These are phyloP conservation scores for Choricystis sp. DNA, from an alignment of 139 green algal species.

Conservation along the genomic window DNA sequence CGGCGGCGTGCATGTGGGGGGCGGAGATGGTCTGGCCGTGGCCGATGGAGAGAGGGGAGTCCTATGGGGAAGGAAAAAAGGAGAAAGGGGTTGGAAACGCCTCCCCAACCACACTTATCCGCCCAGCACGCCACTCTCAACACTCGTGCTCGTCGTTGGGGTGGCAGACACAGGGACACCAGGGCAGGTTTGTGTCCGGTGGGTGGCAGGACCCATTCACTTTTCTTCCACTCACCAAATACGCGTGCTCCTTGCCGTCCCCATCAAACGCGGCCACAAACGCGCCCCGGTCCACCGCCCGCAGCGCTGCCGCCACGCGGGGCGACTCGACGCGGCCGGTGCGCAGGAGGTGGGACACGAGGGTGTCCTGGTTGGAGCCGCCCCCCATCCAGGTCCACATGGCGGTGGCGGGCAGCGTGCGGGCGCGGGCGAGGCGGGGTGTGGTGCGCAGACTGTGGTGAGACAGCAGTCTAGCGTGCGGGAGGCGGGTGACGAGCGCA, in stretches of 20 bases:
- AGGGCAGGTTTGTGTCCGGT: no score
- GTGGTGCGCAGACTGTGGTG: no score
- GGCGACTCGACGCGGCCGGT: background rate
- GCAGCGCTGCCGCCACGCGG: background rate
- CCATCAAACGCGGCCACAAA: background rate
- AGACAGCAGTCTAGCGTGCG: no score
- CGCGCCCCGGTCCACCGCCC: background rate
- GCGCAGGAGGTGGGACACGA: background rate
- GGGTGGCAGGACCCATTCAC: no score
- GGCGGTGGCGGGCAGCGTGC: no score
- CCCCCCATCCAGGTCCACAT: background rate
- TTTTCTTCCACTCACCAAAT: no score
- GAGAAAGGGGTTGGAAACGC: background rate
- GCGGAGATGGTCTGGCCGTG: constrained; percentile 64
- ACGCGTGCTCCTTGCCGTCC: no score
- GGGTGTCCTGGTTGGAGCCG: background rate
- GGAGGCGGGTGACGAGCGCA: no score
- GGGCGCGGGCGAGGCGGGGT: no score
- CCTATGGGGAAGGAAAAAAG: constrained; percentile 1
- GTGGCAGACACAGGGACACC: no score
- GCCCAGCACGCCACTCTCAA: background rate
- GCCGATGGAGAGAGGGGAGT: constrained; percentile 12
- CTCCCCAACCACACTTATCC: background rate
- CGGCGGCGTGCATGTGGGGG: constrained; percentile 91
- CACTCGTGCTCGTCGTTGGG: background rate